Conservation (phyloP, 768 basidiomycete genomes). For the Astraeus odoratus region DNA sequence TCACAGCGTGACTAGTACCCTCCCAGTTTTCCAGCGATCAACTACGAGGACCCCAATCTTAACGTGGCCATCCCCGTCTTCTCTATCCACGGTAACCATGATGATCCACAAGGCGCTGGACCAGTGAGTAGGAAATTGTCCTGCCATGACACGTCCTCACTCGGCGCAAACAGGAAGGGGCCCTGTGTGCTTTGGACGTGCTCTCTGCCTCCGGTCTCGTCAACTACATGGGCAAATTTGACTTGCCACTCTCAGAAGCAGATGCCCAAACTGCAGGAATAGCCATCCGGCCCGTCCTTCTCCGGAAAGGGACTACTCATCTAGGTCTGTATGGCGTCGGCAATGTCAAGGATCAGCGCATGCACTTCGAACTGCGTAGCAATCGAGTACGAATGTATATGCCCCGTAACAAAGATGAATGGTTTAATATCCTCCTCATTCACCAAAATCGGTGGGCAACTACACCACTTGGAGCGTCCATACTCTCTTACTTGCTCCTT, state of each 20-base stretch:
- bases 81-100: conserved; percentile 98
- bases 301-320: conserved; percentile 78
- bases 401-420: conserved; percentile 83
- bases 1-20: background rate
- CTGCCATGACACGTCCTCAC: background rate
- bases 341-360: conserved; percentile 92
- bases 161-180: conserved; percentile 66
- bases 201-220: conserved; percentile 90
- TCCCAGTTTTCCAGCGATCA: conserved; percentile 86
- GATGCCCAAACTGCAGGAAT: conserved; percentile 66
- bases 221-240: conserved; percentile 98
- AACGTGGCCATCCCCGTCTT: conserved; percentile 97
- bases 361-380: conserved; percentile 93
- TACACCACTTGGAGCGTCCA: background rate
- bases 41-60: conserved; percentile 95
- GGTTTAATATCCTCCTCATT: conserved; percentile 91
- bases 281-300: conserved; percentile 81
- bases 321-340: conserved; percentile 95
- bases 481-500: conserved; percentile 9
- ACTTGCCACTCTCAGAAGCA: conserved; percentile 69
- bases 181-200: conserved; percentile 90
- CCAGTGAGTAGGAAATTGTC: conserved; percentile 44
- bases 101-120: conserved; percentile 96
- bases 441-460: conserved; percentile 85
- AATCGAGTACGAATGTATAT: conserved; percentile 96